These are phyloP conservation scores for Suhomyces taliae DNA, from an alignment of 1,139 yeast species.

Conservation along the genomic window DNA sequence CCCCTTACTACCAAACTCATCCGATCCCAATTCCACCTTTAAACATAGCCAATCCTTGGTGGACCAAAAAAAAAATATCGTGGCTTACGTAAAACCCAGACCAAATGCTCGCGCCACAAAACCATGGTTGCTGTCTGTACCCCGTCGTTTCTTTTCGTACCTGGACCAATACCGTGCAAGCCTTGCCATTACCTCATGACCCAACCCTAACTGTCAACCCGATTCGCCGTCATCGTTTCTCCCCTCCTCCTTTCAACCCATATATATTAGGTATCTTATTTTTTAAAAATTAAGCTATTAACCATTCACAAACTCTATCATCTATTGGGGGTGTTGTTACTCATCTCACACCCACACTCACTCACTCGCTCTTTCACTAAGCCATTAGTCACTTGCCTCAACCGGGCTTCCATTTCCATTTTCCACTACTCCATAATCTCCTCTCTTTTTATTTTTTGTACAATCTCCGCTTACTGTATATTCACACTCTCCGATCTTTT, in stretches of 20 bases:
- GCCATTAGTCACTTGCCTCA: too few species aligned
- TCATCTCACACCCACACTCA: too few species aligned
- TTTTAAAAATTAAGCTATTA: too few species aligned
- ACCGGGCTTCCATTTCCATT: too few species aligned
- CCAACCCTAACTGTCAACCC: neutral
- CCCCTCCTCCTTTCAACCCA: neutral
- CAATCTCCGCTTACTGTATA: neutral
- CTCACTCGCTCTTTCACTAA: too few species aligned
- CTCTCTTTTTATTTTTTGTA: neutral
- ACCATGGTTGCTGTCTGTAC: conserved; percentile 1
- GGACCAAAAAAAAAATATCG: neutral
- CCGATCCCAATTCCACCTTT: neutral
- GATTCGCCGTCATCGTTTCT: neutral
- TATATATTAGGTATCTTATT: too few species aligned
- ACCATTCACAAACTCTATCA: too few species aligned
- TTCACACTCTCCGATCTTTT: neutral
- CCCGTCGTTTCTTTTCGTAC: conserved; percentile 5
- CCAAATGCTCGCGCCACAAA: conserved; percentile 6
- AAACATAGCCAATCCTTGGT: too few species aligned
- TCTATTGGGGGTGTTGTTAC: too few species aligned
- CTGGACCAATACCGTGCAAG: neutral
- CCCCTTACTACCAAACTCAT: too few species aligned
- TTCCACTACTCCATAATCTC: too few species aligned
- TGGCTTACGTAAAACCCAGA: conserved; percentile 7
- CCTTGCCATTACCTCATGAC: neutral